Evolutionary conservation across 2,329 filamentous ascomycete species (phyloP).

Genomic region (Aspergillus intermedius): DNA sequence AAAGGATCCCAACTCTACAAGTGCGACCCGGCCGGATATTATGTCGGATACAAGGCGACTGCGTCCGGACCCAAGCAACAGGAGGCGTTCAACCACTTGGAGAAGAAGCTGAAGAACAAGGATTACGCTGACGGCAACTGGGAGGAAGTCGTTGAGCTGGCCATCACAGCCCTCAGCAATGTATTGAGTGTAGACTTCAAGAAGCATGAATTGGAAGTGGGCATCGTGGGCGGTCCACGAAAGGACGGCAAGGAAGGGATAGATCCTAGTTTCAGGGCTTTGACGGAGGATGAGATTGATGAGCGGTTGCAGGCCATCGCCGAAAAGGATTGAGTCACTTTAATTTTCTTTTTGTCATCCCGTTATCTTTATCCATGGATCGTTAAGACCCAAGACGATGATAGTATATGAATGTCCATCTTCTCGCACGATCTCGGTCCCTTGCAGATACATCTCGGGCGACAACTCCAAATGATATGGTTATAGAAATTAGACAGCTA

Average conservation of each 20-base stretch:
- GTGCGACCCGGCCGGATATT: slow-evolving; percentile 96
- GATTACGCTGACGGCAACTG: slow-evolving; percentile 84
- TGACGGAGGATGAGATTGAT: slow-evolving; percentile 97
- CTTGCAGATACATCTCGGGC: slow-evolving; percentile 2
- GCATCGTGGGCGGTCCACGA: slow-evolving; percentile 85
- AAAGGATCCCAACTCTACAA: slow-evolving; percentile 94
- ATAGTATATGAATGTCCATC: slow-evolving; percentile 15
- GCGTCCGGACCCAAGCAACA: slow-evolving; percentile 97
- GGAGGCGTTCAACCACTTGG: slow-evolving; percentile 94
- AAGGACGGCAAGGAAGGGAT: slow-evolving; percentile 77
- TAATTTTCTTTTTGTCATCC: not conserved
- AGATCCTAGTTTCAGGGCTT: slow-evolving; percentile 70
- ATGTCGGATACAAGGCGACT: slow-evolving; percentile 96
- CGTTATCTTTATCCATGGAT: slow-evolving; percentile 9
- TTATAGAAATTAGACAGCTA: not conserved
- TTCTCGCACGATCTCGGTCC: slow-evolving; percentile 3
- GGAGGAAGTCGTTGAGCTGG: slow-evolving; percentile 97
- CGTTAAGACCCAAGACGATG: slow-evolving; percentile 12
- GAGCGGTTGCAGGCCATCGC: slow-evolving; percentile 96
- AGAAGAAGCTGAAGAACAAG: slow-evolving; percentile 99
- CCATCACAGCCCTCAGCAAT: slow-evolving; percentile 89
- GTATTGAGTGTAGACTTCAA: slow-evolving; percentile 99
- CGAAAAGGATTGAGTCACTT: slow-evolving; percentile 76
- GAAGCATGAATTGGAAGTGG: slow-evolving; percentile 97
- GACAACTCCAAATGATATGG: not conserved